Conservation (phyloP, 2,329 filamentous ascomycete genomes). For the Microsporum canis region DNA sequence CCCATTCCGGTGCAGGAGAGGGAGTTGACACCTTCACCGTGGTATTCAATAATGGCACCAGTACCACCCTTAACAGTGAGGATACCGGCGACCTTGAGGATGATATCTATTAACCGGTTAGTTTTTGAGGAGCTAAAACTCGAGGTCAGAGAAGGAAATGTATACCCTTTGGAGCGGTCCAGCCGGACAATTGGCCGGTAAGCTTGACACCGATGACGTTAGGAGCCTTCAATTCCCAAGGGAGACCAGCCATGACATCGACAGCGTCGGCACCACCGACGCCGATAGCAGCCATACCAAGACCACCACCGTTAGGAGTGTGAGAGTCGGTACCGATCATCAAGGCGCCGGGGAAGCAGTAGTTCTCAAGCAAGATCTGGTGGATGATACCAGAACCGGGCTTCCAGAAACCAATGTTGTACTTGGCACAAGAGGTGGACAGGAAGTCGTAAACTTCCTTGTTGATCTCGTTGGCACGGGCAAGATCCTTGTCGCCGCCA, state of each 20-base stretch:
- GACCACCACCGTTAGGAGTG: constrained; percentile 92
- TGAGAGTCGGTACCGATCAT: constrained; percentile 97
- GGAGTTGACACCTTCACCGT: constrained; percentile 58
- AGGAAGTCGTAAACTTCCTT: constrained; percentile 99
- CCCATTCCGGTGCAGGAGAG: constrained; percentile 79
- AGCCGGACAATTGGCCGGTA: constrained; percentile 77
- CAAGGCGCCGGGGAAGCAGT: constrained; percentile 95
- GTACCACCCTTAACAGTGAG: constrained; percentile 97
- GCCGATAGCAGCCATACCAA: constrained; percentile 89
- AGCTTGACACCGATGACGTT: constrained; percentile 95
- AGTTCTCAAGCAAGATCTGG: constrained; percentile 97
- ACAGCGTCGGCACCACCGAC: constrained; percentile 97
- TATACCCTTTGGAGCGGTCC: constrained; percentile 81
- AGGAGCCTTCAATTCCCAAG: constrained; percentile 96
- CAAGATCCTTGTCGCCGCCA: constrained; percentile 87
- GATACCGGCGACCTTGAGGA: constrained; percentile 92
- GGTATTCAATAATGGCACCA: constrained; percentile 56
- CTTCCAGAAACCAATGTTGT: constrained; percentile 99
- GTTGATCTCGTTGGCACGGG: constrained; percentile 83
- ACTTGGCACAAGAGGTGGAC: constrained; percentile 87
- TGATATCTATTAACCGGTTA: constrained; percentile 56
- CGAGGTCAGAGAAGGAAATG: constrained; percentile 2
- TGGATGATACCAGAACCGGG: constrained; percentile 98
- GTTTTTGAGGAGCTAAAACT: neutral
- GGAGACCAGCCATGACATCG: constrained; percentile 93